Conservation (phyloP, 306 rosid species). For the Cicer pinnatifidum region DNA sequence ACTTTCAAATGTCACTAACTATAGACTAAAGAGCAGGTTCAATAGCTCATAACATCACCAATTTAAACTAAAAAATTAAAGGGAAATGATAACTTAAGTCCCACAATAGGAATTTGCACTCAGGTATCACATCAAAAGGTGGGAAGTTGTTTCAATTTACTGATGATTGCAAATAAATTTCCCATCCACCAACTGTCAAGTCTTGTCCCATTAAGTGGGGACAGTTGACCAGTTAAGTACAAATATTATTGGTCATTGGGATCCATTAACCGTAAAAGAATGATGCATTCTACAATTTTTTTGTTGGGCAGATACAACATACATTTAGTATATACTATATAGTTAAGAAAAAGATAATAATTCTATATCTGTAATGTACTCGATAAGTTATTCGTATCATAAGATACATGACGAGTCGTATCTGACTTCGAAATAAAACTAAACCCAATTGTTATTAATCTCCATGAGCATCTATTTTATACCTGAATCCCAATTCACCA, state of each 20-base stretch:
- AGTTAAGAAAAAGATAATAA: background rate
- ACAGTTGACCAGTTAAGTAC: background rate
- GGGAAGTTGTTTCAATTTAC: background rate
- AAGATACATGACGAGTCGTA: background rate
- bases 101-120: background rate
- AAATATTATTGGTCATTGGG: background rate
- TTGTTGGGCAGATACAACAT: background rate
- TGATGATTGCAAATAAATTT: background rate
- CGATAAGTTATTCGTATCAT: background rate
- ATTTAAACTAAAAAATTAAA: background rate
- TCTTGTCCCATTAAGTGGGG: conserved; percentile 2
- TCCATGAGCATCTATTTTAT: background rate
- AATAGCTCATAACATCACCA: background rate
- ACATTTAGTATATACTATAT: conserved; percentile 1
- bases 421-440: background rate
- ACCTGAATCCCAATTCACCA: background rate
- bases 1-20: background rate
- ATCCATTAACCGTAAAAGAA: background rate
- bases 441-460: background rate
- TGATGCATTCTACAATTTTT: background rate
- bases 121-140: background rate
- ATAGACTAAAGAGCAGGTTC: background rate
- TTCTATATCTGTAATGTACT: background rate
- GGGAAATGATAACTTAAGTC: background rate
- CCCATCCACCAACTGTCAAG: conserved; percentile 22